Evolutionary conservation across 1,284 basidiomycete species (phyloP), one percentile per base, ranked within the genome.

Genomic region (Trichosporon faecale): DNA sequence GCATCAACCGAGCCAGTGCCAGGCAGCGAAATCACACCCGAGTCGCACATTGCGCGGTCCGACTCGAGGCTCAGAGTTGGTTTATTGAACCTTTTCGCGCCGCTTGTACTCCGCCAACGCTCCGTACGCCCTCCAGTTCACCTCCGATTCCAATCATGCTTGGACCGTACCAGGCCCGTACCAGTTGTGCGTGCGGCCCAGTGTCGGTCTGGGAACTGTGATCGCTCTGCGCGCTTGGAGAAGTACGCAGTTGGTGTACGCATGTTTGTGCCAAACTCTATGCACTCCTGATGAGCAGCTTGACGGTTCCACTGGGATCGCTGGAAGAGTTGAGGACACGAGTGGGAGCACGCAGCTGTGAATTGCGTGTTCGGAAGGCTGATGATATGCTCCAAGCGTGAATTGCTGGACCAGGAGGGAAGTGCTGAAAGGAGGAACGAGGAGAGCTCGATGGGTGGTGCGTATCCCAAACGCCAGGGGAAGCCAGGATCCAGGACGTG

Each of bases 41-140:
- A 27, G 27, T 33, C 18, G 57, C 14, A 31, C 57, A 61, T 9
- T 18, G 27, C 57, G 57, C 57, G 29, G 57, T 31, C 55, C 27
- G 55, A 31, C 21, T 16, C 55, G 27, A 60, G 27, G 8, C 18
- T 61, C 57, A 61, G 21, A 31, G 27, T 31, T n/a, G 57, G 3
- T n/a, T 61, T 16, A 61, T 61, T 31, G 57, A 61, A 61, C 57
- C 57, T 61, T 61, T 33, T 31, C 29, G 57, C 35, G 35, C 11
- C 35, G 35, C 11, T 14, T 37, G 11, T 37, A n/a, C n/a, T n/a
- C n/a, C n/a, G n/a, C n/a, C n/a, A n/a, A n/a, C n/a, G 35, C 9
- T 37, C 35, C 35, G 35, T 37, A 9, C 14, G 35, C 35, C 11
- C 27, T 29, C 27, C 57, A 6, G 29, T 11, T 31, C 57, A 52